These are phyloP conservation scores for Podila clonocystis DNA, from an alignment of 192 early-diverging fungal genomes.

Conservation along the genomic window DNA sequence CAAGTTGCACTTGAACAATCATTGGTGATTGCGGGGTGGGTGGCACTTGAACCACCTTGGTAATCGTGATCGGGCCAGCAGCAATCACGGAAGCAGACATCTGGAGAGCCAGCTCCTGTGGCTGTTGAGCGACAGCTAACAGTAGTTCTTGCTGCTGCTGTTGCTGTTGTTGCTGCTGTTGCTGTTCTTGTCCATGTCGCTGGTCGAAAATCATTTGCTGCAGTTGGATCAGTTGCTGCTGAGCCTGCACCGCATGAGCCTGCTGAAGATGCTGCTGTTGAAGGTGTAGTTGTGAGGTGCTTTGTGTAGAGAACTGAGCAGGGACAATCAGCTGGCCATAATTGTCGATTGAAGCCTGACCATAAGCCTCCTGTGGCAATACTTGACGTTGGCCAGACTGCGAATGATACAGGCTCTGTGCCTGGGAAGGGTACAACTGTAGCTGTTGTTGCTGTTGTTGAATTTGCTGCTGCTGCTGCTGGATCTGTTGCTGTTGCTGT, in stretches of 20 bases:
- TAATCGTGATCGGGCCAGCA: slow-evolving; percentile 19
- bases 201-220: slow-evolving; percentile 58
- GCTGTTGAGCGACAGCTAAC: slow-evolving; percentile 13
- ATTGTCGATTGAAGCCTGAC: slow-evolving; percentile 14
- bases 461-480: slow-evolving; percentile 26
- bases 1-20: slow-evolving; percentile 42
- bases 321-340: slow-evolving; percentile 14
- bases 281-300: slow-evolving; percentile 23
- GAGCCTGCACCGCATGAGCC: slow-evolving; percentile 22
- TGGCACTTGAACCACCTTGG: slow-evolving; percentile 30
- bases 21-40: slow-evolving; percentile 12
- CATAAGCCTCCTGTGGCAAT: background rate
- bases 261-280: slow-evolving; percentile 38
- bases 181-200: slow-evolving; percentile 54
- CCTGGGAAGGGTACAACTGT: slow-evolving; percentile 8
- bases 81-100: slow-evolving; percentile 14
- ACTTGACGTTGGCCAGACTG: slow-evolving; percentile 25
- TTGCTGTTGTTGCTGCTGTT: slow-evolving; percentile 52
- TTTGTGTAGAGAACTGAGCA: slow-evolving; percentile 5
- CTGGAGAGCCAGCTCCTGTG: slow-evolving; percentile 13
- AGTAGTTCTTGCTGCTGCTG: slow-evolving; percentile 47
- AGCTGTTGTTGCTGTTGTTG: slow-evolving; percentile 19
- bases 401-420: slow-evolving; percentile 14
- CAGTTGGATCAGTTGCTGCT: slow-evolving; percentile 60
- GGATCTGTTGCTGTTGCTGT: slow-evolving; percentile 16